Percentiles rank a stretch among this genome's conserved stretches.
Conservation (phyloP, 306 rosid genomes). For the Castanea mollissima region DNA sequence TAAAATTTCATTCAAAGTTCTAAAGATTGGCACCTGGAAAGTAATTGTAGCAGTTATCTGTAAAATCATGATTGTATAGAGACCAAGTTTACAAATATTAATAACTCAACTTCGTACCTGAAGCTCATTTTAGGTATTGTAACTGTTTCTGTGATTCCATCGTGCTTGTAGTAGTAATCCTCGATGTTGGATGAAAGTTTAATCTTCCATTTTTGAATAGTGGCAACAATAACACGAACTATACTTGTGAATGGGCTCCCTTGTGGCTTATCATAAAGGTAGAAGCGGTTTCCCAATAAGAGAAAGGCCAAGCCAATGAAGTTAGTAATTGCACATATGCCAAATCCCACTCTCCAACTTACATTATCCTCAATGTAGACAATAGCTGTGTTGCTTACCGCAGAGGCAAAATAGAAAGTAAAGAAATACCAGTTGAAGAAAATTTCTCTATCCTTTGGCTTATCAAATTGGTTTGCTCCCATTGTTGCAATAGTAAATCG, state of each 20-base stretch:
- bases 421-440: constrained; percentile 40
- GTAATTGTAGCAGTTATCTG: no score
- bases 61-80: no score
- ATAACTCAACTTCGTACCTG: constrained; percentile 20
- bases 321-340: neutral
- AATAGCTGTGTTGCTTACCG: constrained; percentile 3
- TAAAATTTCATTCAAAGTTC: no score
- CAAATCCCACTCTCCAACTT: constrained; percentile 18
- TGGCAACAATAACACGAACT: constrained; percentile 15
- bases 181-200: constrained; percentile 7
- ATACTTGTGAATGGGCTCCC: constrained; percentile 19
- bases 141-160: neutral
- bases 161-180: constrained; percentile 17
- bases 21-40: no score
- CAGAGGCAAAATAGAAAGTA: neutral
- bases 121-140: constrained; percentile 16
- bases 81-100: no score
- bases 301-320: constrained; percentile 11
- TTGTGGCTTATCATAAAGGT: constrained; percentile 11
- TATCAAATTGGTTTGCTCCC: constrained; percentile 31
- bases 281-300: constrained; percentile 18
- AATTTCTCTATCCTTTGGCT: constrained; percentile 1
- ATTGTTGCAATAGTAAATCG: constrained; percentile 24
- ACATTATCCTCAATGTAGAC: constrained; percentile 28
- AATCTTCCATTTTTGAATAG: constrained; percentile 17